phyloP scores from a whole-genome alignment of 2,329 filamentous ascomycete genomes.

The Knoxdaviesia capensis region DNA sequence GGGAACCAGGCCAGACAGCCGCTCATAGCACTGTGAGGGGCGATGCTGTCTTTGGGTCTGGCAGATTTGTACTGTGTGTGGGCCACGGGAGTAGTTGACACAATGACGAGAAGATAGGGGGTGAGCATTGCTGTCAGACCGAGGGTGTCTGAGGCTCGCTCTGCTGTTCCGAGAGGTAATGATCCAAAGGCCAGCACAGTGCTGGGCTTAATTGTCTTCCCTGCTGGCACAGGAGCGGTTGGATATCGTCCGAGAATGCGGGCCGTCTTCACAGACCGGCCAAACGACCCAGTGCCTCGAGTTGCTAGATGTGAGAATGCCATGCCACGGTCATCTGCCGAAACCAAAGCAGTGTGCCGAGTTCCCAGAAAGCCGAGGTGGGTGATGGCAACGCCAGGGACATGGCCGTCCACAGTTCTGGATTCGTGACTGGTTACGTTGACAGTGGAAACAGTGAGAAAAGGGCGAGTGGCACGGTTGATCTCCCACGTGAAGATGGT shows the following conservation, averaged over 20 bases:
- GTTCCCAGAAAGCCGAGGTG: conserved; percentile 93
- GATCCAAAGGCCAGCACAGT: conserved; percentile 85
- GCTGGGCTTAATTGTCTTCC: conserved; percentile 67
- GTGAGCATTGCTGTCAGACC: conserved; percentile 90
- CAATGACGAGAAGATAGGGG: conserved; percentile 85
- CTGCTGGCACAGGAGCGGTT: conserved; percentile 36
- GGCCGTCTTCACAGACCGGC: conserved; percentile 70
- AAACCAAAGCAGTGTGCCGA: conserved; percentile 82
- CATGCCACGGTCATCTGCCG: conserved; percentile 89
- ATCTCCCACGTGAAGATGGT: conserved; percentile 97
- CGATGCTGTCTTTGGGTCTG: conserved; percentile 65
- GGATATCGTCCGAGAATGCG: conserved; percentile 86
- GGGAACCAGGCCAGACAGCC: conserved; percentile 96
- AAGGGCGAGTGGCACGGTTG: conserved; percentile 60
- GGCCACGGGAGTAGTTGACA: conserved; percentile 88
- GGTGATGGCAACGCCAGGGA: conserved; percentile 56
- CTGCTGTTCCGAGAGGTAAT: conserved; percentile 82
- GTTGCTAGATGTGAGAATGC: conserved; percentile 94
- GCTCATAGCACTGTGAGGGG: conserved; percentile 76
- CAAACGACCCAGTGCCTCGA: conserved; percentile 70
- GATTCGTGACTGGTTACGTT: conserved; percentile 43
- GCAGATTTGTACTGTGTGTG: conserved; percentile 92
- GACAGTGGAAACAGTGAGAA: conserved; percentile 67
- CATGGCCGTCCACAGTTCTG: conserved; percentile 61
- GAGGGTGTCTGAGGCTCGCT: conserved; percentile 69